These are phyloP conservation scores for Mucor mucedo DNA, from an alignment of 371 early-diverging fungal species.

Conservation along the genomic window DNA sequence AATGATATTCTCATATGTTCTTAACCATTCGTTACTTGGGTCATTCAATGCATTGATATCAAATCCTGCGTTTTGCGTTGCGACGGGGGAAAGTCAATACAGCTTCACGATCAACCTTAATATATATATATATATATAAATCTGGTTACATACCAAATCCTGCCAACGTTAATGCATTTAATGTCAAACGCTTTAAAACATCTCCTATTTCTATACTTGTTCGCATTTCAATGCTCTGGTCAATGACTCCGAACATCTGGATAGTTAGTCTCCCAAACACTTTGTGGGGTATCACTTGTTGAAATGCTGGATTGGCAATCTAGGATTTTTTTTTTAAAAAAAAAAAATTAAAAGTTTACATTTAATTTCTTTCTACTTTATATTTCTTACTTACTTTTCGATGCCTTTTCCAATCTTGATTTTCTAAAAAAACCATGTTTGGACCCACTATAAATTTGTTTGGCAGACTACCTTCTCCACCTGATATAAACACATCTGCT, in stretches of 20 bases:
- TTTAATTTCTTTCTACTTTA: neutral
- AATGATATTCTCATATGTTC: constrained; percentile 28
- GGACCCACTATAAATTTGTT: constrained; percentile 14
- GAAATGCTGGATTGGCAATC: constrained; percentile 46
- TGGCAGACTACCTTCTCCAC: constrained; percentile 6
- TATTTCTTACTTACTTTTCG: neutral
- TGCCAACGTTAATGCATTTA: constrained; percentile 38
- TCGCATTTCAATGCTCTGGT: constrained; percentile 2
- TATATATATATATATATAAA: neutral
- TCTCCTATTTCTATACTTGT: constrained; percentile 21
- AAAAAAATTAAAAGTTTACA: neutral
- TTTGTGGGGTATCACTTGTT: constrained; percentile 32
- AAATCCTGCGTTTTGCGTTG: constrained; percentile 19
- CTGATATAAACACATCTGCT: constrained; percentile 1
- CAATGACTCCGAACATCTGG: constrained; percentile 26
- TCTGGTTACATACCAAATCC: constrained; percentile 29
- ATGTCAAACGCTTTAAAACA: constrained; percentile 30
- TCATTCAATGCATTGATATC: constrained; percentile 30
- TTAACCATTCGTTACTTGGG: constrained; percentile 23
- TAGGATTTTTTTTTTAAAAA: too few relatives aligned
- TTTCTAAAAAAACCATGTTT: constrained; percentile 7
- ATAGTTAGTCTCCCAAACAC: constrained; percentile 30
- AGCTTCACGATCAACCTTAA: too few relatives aligned
- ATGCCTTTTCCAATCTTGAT: constrained; percentile 13
- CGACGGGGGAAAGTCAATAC: too few relatives aligned